Conservation (phyloP, 2,329 filamentous ascomycete species). For the Juglanconis sp. region DNA sequence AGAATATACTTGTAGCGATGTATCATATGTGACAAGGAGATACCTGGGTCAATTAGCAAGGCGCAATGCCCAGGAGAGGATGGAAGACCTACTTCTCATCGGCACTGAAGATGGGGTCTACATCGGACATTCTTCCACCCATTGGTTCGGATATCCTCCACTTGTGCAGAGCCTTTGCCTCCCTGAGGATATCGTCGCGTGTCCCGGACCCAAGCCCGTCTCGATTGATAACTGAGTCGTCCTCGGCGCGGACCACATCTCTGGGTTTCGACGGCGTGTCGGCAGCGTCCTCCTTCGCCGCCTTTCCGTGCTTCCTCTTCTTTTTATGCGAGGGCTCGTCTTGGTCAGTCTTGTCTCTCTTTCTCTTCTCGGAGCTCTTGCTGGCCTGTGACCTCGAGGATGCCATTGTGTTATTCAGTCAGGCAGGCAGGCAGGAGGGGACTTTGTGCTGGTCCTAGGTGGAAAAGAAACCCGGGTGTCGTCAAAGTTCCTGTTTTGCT, state of each 20-base stretch:
- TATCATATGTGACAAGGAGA: conserved; percentile 71
- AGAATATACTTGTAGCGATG: conserved; percentile 76
- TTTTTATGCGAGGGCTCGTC: conserved; percentile 20
- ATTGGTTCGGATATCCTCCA: conserved; percentile 64
- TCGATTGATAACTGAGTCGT: background rate
- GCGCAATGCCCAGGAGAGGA: background rate
- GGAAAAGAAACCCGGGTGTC: background rate
- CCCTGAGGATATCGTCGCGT: background rate
- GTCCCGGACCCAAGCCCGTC: background rate
- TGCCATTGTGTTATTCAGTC: conserved; percentile 13
- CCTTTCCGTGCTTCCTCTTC: conserved; percentile 16
- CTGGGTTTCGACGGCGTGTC: conserved; percentile 5
- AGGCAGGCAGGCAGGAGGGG: background rate
- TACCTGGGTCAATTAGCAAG: conserved; percentile 47
- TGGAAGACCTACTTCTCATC: conserved; percentile 55
- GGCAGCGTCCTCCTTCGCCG: conserved; percentile 8
- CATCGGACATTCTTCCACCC: conserved; percentile 62
- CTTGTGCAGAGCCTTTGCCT: conserved; percentile 7
- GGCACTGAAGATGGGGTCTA: conserved; percentile 59
- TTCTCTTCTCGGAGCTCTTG: conserved; percentile 18
- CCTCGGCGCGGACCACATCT: conserved; percentile 5
- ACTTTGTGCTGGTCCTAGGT: conserved; percentile 3
- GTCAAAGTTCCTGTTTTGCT: conserved; percentile 23
- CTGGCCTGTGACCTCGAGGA: conserved; percentile 17
- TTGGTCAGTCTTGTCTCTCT: conserved; percentile 19